phyloP scores from a whole-genome alignment of 768 basidiomycete species.

The Asterophora lycoperdoides region DNA sequence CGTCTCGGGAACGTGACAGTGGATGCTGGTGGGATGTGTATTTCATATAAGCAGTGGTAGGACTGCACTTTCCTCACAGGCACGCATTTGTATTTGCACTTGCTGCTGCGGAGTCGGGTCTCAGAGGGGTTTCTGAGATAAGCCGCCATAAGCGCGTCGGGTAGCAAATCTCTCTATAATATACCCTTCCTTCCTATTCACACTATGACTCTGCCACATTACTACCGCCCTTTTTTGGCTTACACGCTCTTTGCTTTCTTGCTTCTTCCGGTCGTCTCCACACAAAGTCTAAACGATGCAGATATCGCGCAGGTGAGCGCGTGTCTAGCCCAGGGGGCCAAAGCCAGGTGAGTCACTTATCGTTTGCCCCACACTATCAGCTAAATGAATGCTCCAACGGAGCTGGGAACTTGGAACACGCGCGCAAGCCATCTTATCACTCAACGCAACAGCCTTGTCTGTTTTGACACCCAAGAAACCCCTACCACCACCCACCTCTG shows the following conservation, averaged over 20 bases:
- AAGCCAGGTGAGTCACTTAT: constrained; percentile 28
- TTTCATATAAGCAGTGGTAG: no score
- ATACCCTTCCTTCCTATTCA: background rate
- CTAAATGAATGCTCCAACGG: background rate
- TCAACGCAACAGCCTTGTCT: constrained; percentile 41
- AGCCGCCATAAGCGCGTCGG: no score
- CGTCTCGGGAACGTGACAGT: no score
- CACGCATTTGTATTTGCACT: no score
- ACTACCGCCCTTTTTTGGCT: background rate
- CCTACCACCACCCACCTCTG: constrained; percentile 34
- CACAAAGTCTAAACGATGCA: constrained; percentile 30
- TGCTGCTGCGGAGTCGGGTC: no score
- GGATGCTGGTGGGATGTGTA: no score
- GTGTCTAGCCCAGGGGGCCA: constrained; percentile 34
- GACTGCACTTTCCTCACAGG: no score
- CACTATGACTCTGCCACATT: constrained; percentile 2
- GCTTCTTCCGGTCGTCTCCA: constrained; percentile 11
- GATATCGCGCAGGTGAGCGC: constrained; percentile 31
- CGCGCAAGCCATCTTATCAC: constrained; percentile 44
- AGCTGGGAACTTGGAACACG: constrained; percentile 59
- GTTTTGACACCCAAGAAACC: constrained; percentile 31
- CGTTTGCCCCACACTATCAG: background rate
- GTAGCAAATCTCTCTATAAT: background rate
- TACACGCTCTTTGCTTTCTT: constrained; percentile 1
- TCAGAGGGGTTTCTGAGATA: no score